These are phyloP conservation scores for Pisolithus albus DNA, from an alignment of 768 basidiomycete genomes.

Conservation along the genomic window DNA sequence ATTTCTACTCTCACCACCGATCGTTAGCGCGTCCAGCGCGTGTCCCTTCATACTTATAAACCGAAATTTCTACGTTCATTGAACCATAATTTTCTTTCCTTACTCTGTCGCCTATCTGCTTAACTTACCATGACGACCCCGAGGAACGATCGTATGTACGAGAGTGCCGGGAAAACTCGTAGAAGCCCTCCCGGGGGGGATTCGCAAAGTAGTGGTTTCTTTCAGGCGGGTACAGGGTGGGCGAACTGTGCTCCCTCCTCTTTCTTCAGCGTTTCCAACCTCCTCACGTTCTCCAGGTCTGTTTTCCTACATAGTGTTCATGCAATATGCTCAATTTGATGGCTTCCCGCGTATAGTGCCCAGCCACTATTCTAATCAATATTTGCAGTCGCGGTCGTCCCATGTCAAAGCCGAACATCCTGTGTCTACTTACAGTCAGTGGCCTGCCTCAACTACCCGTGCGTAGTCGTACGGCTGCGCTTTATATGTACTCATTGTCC, in stretches of 20 bases:
- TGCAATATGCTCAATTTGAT: constrained; percentile 52
- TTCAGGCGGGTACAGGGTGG: constrained; percentile 81
- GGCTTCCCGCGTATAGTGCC: constrained; percentile 52
- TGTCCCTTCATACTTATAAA: constrained; percentile 40
- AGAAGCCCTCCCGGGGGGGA: constrained; percentile 58
- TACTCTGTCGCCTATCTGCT: constrained; percentile 53
- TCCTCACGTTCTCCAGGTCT: constrained; percentile 80
- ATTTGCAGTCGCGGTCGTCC: constrained; percentile 59
- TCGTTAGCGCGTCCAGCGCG: constrained; percentile 40
- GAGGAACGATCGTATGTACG: constrained; percentile 67
- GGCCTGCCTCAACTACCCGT: constrained; percentile 29
- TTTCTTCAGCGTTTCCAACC: constrained; percentile 80
- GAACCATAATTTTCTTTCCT: constrained; percentile 37
- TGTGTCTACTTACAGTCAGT: constrained; percentile 42
- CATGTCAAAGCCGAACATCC: constrained; percentile 55
- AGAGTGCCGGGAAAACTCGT: constrained; percentile 54
- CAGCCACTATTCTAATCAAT: constrained; percentile 50
- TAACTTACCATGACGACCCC: constrained; percentile 60
- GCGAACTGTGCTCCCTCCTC: constrained; percentile 83
- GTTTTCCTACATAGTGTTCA: constrained; percentile 53
- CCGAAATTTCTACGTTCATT: constrained; percentile 49
- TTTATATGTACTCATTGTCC: constrained; percentile 1
- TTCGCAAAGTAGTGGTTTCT: constrained; percentile 57
- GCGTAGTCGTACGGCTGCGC: constrained; percentile 22
- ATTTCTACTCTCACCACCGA: constrained; percentile 25